Conservation (phyloP, 129 eudicot genomes). For the Flaveria brownii region DNA sequence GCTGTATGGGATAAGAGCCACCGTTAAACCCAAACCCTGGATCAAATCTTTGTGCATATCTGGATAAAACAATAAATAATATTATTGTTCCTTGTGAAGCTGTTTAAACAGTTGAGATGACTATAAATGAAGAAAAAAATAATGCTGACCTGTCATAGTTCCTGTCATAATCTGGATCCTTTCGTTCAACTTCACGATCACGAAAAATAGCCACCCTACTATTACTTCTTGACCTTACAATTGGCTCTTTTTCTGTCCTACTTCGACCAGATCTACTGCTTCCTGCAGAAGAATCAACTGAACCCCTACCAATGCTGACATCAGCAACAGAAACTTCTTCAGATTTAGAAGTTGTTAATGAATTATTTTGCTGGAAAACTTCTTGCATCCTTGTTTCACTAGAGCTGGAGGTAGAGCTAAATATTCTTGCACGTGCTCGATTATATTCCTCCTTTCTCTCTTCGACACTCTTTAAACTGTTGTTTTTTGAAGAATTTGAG, state of each 20-base stretch:
- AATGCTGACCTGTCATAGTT: conserved; percentile 72
- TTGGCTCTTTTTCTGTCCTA: conserved; percentile 74
- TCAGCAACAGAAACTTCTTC: conserved; percentile 63
- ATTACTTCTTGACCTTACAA: conserved; percentile 66
- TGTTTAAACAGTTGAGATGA: neutral
- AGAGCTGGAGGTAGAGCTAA: conserved; percentile 61
- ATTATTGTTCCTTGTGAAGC: neutral
- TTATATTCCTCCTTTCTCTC: conserved; percentile 98
- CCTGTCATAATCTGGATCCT: conserved; percentile 92
- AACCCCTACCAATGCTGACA: conserved; percentile 50
- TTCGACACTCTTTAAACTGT: conserved; percentile 87
- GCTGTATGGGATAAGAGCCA: conserved; percentile 78
- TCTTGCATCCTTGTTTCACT: conserved; percentile 56
- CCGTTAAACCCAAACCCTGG: conserved; percentile 97
- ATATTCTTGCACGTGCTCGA: conserved; percentile 93
- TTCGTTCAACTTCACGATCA: conserved; percentile 89
- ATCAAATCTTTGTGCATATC: conserved; percentile 94
- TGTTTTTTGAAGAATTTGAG: conserved; percentile 51
- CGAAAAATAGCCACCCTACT: conserved; percentile 89
- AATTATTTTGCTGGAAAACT: conserved; percentile 52
- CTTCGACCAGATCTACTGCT: conserved; percentile 77
- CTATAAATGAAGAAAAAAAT: neutral
- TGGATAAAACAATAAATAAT: conserved; percentile 28
- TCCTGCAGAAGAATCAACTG: conserved; percentile 60
- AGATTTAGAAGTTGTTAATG: conserved; percentile 43